These are phyloP conservation scores for Melampsora americana DNA, from an alignment of 1,284 basidiomycete species.

Conservation along the genomic window DNA sequence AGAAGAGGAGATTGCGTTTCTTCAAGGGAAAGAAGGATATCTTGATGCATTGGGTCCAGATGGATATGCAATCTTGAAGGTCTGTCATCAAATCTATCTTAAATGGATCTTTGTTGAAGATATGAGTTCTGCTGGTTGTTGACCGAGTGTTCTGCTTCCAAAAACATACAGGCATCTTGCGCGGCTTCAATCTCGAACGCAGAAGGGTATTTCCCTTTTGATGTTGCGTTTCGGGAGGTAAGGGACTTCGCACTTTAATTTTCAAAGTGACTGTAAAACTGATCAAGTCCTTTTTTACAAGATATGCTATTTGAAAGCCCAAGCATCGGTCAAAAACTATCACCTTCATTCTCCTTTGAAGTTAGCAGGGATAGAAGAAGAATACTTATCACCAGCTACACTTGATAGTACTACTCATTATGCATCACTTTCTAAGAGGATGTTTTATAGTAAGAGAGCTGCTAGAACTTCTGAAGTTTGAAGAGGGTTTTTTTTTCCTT, in stretches of 20 bases:
- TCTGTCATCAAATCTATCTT: background rate
- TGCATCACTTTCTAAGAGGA: too few relatives aligned
- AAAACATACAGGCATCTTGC: background rate
- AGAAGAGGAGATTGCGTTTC: background rate
- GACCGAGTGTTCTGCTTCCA: background rate
- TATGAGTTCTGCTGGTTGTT: background rate
- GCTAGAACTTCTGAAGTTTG: too few relatives aligned
- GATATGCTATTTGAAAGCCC: slow-evolving; percentile 1
- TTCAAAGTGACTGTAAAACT: background rate
- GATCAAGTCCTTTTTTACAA: background rate
- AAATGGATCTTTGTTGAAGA: background rate
- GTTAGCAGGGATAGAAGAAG: background rate
- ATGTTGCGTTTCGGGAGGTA: background rate
- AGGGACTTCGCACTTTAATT: background rate
- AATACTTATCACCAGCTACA: background rate
- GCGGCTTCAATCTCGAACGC: background rate
- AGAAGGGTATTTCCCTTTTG: background rate
- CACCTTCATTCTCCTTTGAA: background rate
- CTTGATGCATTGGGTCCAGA: background rate
- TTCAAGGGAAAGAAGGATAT: background rate
- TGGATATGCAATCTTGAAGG: background rate
- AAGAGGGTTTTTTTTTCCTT: too few relatives aligned
- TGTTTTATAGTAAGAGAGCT: too few relatives aligned
- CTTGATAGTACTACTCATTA: too few relatives aligned
- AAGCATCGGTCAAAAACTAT: background rate